Evolutionary conservation across 768 basidiomycete species (phyloP), one percentile per base, ranked within the genome.

Genomic region (Roridomyces roridus): DNA sequence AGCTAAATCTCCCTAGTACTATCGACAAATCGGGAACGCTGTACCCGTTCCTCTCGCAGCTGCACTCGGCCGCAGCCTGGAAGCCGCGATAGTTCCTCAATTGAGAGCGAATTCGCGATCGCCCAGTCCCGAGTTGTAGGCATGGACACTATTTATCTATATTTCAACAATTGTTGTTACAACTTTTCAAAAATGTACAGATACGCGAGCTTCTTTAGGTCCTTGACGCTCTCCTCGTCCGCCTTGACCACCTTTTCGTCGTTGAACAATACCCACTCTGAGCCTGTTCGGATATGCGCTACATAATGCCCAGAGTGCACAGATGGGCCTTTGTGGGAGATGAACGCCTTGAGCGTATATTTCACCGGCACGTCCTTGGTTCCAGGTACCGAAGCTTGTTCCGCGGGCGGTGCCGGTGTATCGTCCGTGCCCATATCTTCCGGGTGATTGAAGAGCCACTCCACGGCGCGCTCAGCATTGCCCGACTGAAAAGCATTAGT

Each of bases 221-320:
- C 85, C n/a, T 72, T 80, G 25, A 96, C 91, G 67, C 92, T 93
- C 70, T 89, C 85, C 56, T 71, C 79, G 67, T 96, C 93, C 4
- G 95, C 95, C 71, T 83, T 87, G 10, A 97, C 95, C 4, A 96
- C 95, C 76, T 95, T 96, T 75, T 96, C 94, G 68, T 98, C 96
- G 65, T 98, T 97, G 72, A 95, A 97, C 66, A 98, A 71, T 52
- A 96, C 89, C 94, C 96, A 96, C 10, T 80, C 79, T 20, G 80
- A 83, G 29, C 75, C 83, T 6, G 70, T 67, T 49, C 81, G 76
- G 26, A 93, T 80, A 67, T 96, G 92, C 23, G 92, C 92, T 12
- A 96, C 92, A 65, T 97, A 96, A 65, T 94, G 96, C 0, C 90
- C 96, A 0, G 94, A 96, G 68, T 98, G 96, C 23, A 96, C 94